Conservation (phyloP, 1,139 yeast genomes). For the Zygoascus hellenicus region DNA sequence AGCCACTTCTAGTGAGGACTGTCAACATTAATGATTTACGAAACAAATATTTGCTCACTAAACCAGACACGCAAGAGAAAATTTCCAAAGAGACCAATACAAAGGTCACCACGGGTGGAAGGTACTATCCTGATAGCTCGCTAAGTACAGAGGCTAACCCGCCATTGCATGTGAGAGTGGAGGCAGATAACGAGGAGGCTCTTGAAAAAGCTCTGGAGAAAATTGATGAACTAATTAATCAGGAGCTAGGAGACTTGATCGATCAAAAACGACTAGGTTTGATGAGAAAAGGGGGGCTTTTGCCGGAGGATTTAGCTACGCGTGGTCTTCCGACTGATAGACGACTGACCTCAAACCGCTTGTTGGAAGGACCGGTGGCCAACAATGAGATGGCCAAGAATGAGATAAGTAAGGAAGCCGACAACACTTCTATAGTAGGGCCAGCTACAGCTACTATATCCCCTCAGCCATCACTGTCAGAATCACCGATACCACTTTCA, state of each 20-base stretch:
- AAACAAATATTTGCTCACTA: conserved; percentile 36
- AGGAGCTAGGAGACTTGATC: conserved; percentile 32
- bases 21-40: conserved; percentile 37
- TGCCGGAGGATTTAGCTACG: conserved; percentile 15
- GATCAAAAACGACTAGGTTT: conserved; percentile 30
- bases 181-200: conserved; percentile 28
- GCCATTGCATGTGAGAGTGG: conserved; percentile 32
- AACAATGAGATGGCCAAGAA: not conserved
- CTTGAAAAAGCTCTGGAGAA: conserved; percentile 31
- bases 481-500: conserved; percentile 9
- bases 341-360: not conserved
- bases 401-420: not conserved
- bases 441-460: not conserved
- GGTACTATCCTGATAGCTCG: conserved; percentile 36
- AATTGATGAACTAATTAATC: conserved; percentile 31
- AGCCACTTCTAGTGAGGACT: conserved; percentile 20
- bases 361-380: conserved; percentile 1
- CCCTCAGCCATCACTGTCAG: not conserved
- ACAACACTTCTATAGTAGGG: not conserved
- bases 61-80: conserved; percentile 31
- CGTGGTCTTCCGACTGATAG: not conserved
- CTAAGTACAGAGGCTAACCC: conserved; percentile 35
- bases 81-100: conserved; percentile 33
- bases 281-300: conserved; percentile 4
- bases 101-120: conserved; percentile 33